Evolutionary conservation across 495 filamentous ascomycete species (phyloP), one percentile per base, ranked within the genome.

Genomic region (Hypoxylon cercidicola): DNA sequence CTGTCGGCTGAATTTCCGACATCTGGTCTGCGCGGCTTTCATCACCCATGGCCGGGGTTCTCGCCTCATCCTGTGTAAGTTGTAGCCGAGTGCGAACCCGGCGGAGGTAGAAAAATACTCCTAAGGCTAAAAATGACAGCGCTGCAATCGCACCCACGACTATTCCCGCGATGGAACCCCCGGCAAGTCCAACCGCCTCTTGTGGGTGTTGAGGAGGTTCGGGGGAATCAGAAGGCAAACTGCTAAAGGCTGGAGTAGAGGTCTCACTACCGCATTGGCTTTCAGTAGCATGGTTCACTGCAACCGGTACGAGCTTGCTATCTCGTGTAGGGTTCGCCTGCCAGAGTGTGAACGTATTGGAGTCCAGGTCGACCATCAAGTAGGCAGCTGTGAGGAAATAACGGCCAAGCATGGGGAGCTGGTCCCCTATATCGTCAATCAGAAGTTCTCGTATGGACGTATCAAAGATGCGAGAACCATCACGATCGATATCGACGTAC

Each of bases 321-420:
- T 50, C 47, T 19, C 25, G 13, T 4, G 47, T 50, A 35, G 62
- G 60, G 25, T 69, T 66, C 7, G 68, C 62, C 25, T 73, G 54
- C 58, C 72, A 72, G 13, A 73, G 23, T n/a, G 66, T 70, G 10
- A 74, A 74, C 8, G 47, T 50, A n/a, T 59, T 25, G 16, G 64
- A 59, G 13, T 73, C 72, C 16, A 75, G 62, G 40, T 80, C 68
- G 16, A 80, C 75, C 34, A 76, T 64, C 7, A 81, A 62, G 34
- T 81, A 80, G 1, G 77, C 72, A 11, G 69, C 47, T 5, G 75
- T 76, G 28, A 82, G 67, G 55, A 82, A 82, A 9, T 72, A 70
- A 13, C 71, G 68, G 19, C 79, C 80, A 4, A 81, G 60, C 20
- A 74, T 57, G 0, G 73, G 60, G 6, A 68, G 60, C 37, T 78